Percentiles rank a stretch among this genome's conserved stretches.
Evolutionary conservation across 192 early-diverging fungal species (phyloP).

Genomic region (Podila clonocystis): DNA sequence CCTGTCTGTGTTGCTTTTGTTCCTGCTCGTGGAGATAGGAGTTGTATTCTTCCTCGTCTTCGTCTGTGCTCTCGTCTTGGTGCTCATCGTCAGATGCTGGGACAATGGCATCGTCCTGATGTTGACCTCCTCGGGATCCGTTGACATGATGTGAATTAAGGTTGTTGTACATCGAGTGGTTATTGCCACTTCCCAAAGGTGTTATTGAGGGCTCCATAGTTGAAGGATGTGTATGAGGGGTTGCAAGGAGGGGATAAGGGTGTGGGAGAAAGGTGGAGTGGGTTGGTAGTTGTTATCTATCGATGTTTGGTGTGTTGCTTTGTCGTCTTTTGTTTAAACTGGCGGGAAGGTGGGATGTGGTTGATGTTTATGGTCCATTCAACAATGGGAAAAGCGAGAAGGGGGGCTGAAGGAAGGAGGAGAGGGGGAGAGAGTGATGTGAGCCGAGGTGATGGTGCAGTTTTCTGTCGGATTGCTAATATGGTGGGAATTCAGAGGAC

Average conservation of each 20-base stretch:
- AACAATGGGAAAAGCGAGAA: neutral
- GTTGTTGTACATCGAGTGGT: neutral
- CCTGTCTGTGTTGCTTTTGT: slow-evolving; percentile 31
- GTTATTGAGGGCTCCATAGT: neutral
- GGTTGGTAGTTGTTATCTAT: too few species aligned
- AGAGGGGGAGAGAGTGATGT: neutral
- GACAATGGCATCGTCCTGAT: slow-evolving; percentile 3
- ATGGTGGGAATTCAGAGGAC: too few species aligned
- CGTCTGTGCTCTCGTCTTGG: slow-evolving; percentile 1
- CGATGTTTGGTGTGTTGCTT: too few species aligned
- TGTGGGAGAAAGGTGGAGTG: neutral
- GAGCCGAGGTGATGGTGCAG: neutral
- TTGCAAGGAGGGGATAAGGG: neutral
- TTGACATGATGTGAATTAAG: slow-evolving; percentile 10
- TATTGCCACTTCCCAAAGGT: neutral
- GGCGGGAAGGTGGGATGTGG: too few species aligned
- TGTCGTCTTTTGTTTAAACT: too few species aligned
- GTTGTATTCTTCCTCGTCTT: slow-evolving; percentile 1
- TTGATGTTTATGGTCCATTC: neutral
- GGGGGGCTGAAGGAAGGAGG: neutral
- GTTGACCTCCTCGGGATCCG: neutral
- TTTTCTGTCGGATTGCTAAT: neutral
- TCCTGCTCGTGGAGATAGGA: slow-evolving; percentile 10
- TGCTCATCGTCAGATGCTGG: neutral
- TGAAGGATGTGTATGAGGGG: neutral